A percentile compares a stretch with the other conserved stretches of the same genome.
phyloP scores from a whole-genome alignment of 2,329 filamentous ascomycete species.

The Epichloe sylvatica region DNA sequence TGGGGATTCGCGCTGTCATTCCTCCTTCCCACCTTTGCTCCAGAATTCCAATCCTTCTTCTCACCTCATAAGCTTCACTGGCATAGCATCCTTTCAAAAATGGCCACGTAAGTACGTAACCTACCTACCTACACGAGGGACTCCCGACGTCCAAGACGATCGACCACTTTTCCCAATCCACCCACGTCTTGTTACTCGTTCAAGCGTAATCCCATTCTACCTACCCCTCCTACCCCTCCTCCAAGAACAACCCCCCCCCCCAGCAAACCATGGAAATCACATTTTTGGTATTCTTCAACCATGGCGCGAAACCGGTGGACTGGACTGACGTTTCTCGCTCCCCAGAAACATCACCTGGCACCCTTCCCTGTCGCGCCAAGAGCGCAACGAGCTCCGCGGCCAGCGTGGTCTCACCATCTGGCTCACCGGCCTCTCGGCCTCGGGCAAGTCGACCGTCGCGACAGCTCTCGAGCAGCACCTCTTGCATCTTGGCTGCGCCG shows the following conservation, averaged over 20 bases:
- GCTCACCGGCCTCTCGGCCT: conserved; percentile 93
- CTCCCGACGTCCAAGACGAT: not conserved
- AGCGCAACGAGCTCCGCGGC: conserved; percentile 61
- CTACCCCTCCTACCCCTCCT: no score
- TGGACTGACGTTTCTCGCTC: not conserved
- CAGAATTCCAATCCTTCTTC: not conserved
- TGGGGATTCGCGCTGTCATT: no score
- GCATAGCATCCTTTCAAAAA: not conserved
- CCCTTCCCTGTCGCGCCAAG: conserved; percentile 60
- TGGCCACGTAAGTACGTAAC: conserved; percentile 10
- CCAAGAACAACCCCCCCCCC: not conserved
- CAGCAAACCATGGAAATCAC: no score
- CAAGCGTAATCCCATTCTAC: not conserved
- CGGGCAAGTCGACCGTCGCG: conserved; percentile 93
- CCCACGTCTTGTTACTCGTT: not conserved
- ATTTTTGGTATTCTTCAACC: no score
- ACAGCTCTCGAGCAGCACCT: conserved; percentile 95
- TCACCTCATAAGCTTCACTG: not conserved
- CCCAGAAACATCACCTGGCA: conserved; percentile 84
- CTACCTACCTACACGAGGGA: not conserved
- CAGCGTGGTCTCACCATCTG: conserved; percentile 92
- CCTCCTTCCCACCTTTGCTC: no score
- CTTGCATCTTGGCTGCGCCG: conserved; percentile 65
- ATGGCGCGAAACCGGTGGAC: no score
- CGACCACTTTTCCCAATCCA: not conserved